Conservation (phyloP, 305 asterid genomes). For the Fraxinus albicans region DNA sequence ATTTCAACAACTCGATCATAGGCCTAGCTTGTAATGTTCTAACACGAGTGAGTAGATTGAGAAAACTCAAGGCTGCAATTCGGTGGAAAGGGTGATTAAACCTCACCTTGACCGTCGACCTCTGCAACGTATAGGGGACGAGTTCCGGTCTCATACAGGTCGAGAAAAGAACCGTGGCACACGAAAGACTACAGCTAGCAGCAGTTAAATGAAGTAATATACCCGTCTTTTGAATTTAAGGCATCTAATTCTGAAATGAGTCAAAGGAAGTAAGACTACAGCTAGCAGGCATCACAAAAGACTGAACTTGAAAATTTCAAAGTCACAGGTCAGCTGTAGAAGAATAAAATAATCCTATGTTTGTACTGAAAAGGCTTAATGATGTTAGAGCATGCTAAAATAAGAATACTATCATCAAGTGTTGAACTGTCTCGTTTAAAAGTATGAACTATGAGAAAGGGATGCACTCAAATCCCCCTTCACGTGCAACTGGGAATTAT, state of each 20-base stretch:
- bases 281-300: slow-evolving; percentile 15
- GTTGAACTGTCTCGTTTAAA: neutral
- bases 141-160: neutral
- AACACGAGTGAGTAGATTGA: neutral
- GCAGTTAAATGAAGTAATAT: neutral
- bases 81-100: neutral
- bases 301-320: slow-evolving; percentile 9
- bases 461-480: neutral
- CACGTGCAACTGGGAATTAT: neutral
- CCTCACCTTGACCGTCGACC: neutral
- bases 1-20: neutral
- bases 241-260: slow-evolving; percentile 23
- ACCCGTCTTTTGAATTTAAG: slow-evolving; percentile 12
- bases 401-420: neutral
- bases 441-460: neutral
- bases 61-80: neutral
- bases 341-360: neutral
- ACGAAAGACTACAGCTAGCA: neutral
- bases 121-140: neutral
- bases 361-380: neutral
- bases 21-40: neutral
- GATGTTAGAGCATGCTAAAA: neutral
- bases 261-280: slow-evolving; percentile 25
- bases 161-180: neutral
- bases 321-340: slow-evolving; percentile 20